Base-by-base conservation (phyloP, 345 rosid species). In the Lepidium africanum region DNA sequence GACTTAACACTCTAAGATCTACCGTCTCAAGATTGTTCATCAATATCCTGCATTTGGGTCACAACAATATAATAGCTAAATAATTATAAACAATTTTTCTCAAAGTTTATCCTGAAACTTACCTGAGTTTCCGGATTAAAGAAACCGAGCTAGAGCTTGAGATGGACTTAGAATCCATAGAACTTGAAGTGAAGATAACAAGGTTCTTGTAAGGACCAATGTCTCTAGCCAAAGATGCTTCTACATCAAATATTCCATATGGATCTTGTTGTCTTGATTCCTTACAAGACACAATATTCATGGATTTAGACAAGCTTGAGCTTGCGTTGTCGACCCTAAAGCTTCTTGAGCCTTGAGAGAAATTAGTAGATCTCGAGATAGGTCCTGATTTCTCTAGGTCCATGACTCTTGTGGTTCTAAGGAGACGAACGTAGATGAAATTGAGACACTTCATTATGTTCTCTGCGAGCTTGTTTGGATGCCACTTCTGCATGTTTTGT, bases 241-340 rank as follows among this genome's bases (percentile, higher is more conserved):
- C 97, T 55, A 70, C 65, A 16, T 88, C 65, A 38, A 93, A 93
- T 69, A 93, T 81, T 1, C 92, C 91, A 49, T 88, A 88, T 0
- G 98, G 98, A 64, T 93, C 94, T 53, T 86, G 96, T 61, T 93
- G 98, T 71, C 96, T 85, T 4, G 88, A 86, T 73, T 85, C 96
- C 60, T 77, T 87, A 40, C 50, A 84, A 11, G 77, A 64, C 33
- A 32, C 46, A 40, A 72, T 35, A 72, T 76, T 86, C 42, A 89
- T 83, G 16, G 92, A 76, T 74, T 87, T 85, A 7, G 88, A 75
- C 77, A 71, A 85, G 33, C 75, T 55, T 38, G 71, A 73, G 40
- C 74, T 35, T 30, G 64, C 55, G 6, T 53, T 67, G 21, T 93
- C 97, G 2, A 78, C 85, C 69, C 92, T 84, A 73, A 90, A 88